Evolutionary conservation across 2,329 filamentous ascomycete genomes (phyloP).

Genomic region (Plenodomus tracheiphilus): DNA sequence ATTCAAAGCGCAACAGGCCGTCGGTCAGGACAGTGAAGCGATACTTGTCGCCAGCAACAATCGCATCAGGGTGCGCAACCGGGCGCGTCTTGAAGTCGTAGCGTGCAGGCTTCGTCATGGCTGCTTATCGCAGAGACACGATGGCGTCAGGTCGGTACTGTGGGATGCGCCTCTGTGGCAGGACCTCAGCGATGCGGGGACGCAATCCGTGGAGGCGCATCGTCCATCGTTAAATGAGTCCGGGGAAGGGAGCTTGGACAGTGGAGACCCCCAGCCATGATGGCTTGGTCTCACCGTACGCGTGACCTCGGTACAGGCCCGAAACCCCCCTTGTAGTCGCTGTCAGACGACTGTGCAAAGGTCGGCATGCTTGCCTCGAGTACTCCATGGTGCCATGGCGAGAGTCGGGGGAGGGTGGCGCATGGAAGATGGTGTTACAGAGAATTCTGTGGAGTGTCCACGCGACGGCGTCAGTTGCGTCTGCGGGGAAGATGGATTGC

Average conservation of each 20-base stretch:
- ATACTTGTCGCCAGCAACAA: slow-evolving; percentile 55
- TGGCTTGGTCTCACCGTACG: slow-evolving; percentile 24
- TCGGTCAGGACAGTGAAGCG: slow-evolving; percentile 64
- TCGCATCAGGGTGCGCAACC: slow-evolving; percentile 49
- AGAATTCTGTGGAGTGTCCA: slow-evolving; percentile 12
- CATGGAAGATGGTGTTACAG: slow-evolving; percentile 14
- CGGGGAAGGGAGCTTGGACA: slow-evolving; percentile 28
- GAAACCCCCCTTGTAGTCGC: slow-evolving; percentile 9
- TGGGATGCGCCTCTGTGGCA: slow-evolving; percentile 4
- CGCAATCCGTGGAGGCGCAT: slow-evolving; percentile 22
- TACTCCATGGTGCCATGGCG: slow-evolving; percentile 7
- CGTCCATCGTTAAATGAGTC: slow-evolving; percentile 25
- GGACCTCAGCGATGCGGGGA: slow-evolving; percentile 2
- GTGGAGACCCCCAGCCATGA: slow-evolving; percentile 13
- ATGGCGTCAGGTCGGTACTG: slow-evolving; percentile 12
- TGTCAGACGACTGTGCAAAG: slow-evolving; percentile 22
- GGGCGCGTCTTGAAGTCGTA: slow-evolving; percentile 52
- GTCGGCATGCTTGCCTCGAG: slow-evolving; percentile 18
- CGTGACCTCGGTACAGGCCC: slow-evolving; percentile 30
- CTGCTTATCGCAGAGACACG: slow-evolving; percentile 3
- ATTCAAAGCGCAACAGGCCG: slow-evolving; percentile 63
- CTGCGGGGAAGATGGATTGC: not conserved
- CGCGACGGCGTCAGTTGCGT: slow-evolving; percentile 19
- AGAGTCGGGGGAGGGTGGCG: slow-evolving; percentile 12
- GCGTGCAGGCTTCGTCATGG: slow-evolving; percentile 40